Evolutionary conservation across 2,329 filamentous ascomycete genomes (phyloP), one percentile per base, ranked within the genome.

Genomic region (Davidsoniella neocaledoniae): DNA sequence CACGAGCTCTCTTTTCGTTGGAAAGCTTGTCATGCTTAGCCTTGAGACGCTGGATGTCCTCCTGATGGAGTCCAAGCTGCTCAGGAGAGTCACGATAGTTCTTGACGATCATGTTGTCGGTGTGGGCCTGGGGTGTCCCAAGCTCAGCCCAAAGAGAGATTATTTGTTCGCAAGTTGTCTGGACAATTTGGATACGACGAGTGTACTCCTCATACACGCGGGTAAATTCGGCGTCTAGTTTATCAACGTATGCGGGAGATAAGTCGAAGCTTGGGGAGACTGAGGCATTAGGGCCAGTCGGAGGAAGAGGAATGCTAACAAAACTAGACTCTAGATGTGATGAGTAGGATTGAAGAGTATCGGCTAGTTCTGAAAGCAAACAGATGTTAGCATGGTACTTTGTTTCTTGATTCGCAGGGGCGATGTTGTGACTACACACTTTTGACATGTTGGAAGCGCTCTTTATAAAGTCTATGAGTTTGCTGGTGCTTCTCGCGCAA

Each of bases 151-250:
- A 98, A 0, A 98, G 74, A 57, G 86, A 83, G 58, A 98, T 91
- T 53, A 94, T 90, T 54, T 91, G 79, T 58, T 94, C 84, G 39
- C 79, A 80, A 2, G 86, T 65, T 17, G 78, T 66, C 63, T 86
- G 79, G 12, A 96, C 87, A 0, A 76, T 77, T 26, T 75, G 74
- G 42, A 94, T 72, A 44, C 91, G 84, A 56, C 80, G 83, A 41
- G 81, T 86, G 66, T 96, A 98, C 67, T 98, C 93, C 60, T 96
- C 87, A 64, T 96, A 96, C 17, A 98, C 86, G 53, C 87, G 79
- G 9, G 86, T 86, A 61, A 96, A 98, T 64, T 98, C 91, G 49
- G 75, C 73, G 62, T 98, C 90, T 17, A 98, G 76, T 51, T 81
- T 79, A 54, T 84, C 77, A 48, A 95, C 84, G 60, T 96, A 98